A percentile compares a stretch with the other conserved stretches of the same genome.
Conservation (phyloP, 257 asterid genomes). For the Solanum piurae region DNA sequence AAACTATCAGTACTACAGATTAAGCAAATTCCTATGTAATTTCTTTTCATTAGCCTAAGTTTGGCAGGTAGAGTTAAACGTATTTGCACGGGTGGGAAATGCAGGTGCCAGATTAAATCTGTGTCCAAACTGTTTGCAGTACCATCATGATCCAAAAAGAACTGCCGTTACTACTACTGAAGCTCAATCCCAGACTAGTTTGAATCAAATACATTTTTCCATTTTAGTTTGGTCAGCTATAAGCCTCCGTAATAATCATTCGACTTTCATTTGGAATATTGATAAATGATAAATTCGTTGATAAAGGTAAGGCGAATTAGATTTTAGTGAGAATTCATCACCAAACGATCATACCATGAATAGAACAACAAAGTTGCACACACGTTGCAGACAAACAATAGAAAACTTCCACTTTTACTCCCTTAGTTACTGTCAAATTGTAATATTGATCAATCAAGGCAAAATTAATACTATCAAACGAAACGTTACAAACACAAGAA, state of each 20-base stretch:
- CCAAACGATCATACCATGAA: too few relatives aligned
- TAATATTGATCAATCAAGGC: background rate
- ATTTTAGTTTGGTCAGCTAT: background rate
- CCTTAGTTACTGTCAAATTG: background rate
- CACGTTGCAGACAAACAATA: background rate
- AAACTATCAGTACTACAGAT: background rate
- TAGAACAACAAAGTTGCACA: background rate
- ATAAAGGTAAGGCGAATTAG: background rate
- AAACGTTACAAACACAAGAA: background rate
- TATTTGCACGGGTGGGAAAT: background rate
- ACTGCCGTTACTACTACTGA: too few relatives aligned
- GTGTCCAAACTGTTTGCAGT: too few relatives aligned
- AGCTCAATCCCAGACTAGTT: background rate
- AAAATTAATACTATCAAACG: too few relatives aligned
- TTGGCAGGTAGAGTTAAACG: background rate
- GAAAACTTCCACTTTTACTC: background rate
- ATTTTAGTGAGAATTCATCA: too few relatives aligned
- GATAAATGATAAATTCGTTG: background rate
- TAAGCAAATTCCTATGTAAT: background rate
- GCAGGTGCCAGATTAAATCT: background rate
- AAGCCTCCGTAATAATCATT: background rate
- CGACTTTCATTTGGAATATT: background rate
- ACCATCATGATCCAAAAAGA: too few relatives aligned
- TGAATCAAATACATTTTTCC: background rate
- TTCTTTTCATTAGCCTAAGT: background rate